Percentiles rank a stretch among this genome's conserved stretches.
phyloP scores from a whole-genome alignment of 306 rosid genomes.

The Cyclanthera cordifolia region DNA sequence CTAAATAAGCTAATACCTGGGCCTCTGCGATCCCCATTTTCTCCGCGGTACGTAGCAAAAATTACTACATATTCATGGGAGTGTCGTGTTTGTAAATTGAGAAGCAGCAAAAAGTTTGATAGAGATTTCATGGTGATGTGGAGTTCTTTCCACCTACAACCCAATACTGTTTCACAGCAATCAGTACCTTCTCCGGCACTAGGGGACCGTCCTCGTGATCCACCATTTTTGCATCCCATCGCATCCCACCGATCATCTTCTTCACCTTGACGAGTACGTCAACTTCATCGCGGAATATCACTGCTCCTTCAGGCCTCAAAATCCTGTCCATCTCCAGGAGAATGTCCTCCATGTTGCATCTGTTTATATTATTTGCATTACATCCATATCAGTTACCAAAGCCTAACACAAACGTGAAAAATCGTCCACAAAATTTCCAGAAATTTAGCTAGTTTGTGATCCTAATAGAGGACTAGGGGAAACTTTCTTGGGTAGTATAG shows the following conservation, averaged over 20 bases:
- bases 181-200: slow-evolving; percentile 72
- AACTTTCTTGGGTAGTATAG: too few relatives aligned
- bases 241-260: slow-evolving; percentile 75
- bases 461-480: too few relatives aligned
- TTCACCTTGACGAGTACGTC: slow-evolving; percentile 58
- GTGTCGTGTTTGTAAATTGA: background rate
- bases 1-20: background rate
- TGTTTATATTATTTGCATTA: slow-evolving; percentile 22
- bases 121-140: slow-evolving; percentile 31
- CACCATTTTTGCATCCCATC: slow-evolving; percentile 85
- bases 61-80: background rate
- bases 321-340: slow-evolving; percentile 94
- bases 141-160: slow-evolving; percentile 59
- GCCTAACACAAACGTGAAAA: background rate
- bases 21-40: background rate
- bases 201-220: slow-evolving; percentile 98
- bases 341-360: slow-evolving; percentile 76
- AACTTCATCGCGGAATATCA: slow-evolving; percentile 79
- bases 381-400: background rate
- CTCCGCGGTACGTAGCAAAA: background rate
- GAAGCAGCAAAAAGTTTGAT: background rate
- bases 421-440: background rate
- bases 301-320: slow-evolving; percentile 87
- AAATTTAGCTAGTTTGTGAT: too few relatives aligned
- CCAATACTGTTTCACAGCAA: slow-evolving; percentile 96